Evolutionary conservation across 192 early-diverging fungal genomes (phyloP).

Genomic region (Rhizoclosmatium globosum): DNA sequence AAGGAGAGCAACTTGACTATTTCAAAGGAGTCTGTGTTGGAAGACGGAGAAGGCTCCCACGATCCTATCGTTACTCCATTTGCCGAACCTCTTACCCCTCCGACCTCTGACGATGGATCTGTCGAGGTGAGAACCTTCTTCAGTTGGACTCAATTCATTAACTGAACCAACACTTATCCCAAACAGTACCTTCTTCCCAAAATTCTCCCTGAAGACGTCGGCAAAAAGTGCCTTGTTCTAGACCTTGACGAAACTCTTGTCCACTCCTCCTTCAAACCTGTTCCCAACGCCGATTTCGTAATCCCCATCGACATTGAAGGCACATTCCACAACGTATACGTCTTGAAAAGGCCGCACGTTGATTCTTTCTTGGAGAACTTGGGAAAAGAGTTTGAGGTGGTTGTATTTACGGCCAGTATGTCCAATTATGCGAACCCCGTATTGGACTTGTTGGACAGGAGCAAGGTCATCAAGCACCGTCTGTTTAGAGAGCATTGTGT

Average conservation of each 20-base stretch:
- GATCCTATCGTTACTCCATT: no score
- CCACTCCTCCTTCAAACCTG: slow-evolving; percentile 87
- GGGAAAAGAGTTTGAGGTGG: slow-evolving; percentile 86
- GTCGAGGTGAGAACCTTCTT: not conserved
- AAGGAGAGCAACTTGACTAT: slow-evolving; percentile 1
- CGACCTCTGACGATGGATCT: not conserved
- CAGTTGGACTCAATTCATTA: not conserved
- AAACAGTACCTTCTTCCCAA: slow-evolving; percentile 66
- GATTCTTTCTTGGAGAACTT: slow-evolving; percentile 84
- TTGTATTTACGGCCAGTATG: slow-evolving; percentile 89
- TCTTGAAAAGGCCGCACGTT: slow-evolving; percentile 89
- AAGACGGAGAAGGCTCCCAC: not conserved
- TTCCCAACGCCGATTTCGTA: slow-evolving; percentile 80
- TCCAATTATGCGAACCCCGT: slow-evolving; percentile 94
- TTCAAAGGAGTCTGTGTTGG: not conserved
- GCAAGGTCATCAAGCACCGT: slow-evolving; percentile 81
- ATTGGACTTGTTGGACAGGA: slow-evolving; percentile 82
- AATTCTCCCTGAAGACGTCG: slow-evolving; percentile 65
- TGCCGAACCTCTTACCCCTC: not conserved
- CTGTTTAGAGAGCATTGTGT: slow-evolving; percentile 90
- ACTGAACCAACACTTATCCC: not conserved
- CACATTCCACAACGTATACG: slow-evolving; percentile 88
- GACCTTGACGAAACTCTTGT: slow-evolving; percentile 94
- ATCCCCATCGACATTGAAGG: slow-evolving; percentile 89
- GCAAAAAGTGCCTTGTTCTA: slow-evolving; percentile 85